These are phyloP conservation scores for Cenchrus fungigraminus DNA, from an alignment of 176 grass and related monocot genomes.

Conservation along the genomic window DNA sequence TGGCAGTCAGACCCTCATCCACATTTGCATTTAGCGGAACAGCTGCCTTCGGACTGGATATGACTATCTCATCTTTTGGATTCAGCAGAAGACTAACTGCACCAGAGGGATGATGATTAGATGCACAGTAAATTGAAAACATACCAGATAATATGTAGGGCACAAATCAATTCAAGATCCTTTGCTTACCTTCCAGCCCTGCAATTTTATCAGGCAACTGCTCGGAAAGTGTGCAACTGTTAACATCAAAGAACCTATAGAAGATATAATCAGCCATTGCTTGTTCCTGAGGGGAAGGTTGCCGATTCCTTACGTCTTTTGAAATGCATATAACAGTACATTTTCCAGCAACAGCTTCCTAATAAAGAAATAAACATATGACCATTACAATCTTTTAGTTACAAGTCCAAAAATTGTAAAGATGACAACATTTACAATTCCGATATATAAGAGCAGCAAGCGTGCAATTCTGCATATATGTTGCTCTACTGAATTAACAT, in stretches of 20 bases:
- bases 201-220: slow-evolving; percentile 63
- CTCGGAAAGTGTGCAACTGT: slow-evolving; percentile 57
- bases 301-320: slow-evolving; percentile 71
- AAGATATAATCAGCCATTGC: slow-evolving; percentile 81
- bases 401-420: slow-evolving; percentile 20
- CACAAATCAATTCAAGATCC: slow-evolving; percentile 35
- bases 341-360: slow-evolving; percentile 91
- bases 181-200: slow-evolving; percentile 52
- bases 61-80: slow-evolving; percentile 50
- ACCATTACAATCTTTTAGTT: slow-evolving; percentile 36
- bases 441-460: slow-evolving; percentile 18
- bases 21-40: slow-evolving; percentile 16
- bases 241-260: slow-evolving; percentile 76
- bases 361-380: slow-evolving; percentile 38
- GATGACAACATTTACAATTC: not conserved
- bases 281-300: slow-evolving; percentile 66
- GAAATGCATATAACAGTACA: slow-evolving; percentile 85
- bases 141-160: slow-evolving; percentile 14
- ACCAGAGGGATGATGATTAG: slow-evolving; percentile 31
- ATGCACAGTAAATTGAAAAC: slow-evolving; percentile 11
- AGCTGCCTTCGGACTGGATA: not conserved
- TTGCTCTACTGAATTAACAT: not conserved
- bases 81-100: slow-evolving; percentile 69
- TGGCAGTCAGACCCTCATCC: not conserved
- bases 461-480: not conserved